phyloP scores from a whole-genome alignment of 768 basidiomycete genomes.

The Suillus americanus region DNA sequence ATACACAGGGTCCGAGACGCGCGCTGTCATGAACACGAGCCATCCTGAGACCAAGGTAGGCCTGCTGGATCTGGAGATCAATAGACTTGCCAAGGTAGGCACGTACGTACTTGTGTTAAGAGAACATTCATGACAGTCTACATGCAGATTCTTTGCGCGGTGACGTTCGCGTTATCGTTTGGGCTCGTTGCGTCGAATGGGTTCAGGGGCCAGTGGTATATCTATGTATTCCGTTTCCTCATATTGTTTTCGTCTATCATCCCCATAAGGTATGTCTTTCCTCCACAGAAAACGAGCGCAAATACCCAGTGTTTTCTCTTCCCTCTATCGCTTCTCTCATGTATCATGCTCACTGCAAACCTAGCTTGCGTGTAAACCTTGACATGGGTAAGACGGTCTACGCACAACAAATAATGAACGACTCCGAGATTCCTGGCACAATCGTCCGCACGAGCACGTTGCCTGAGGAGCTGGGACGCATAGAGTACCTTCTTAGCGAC shows the following conservation, averaged over 20 bases:
- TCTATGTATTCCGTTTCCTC: slow-evolving; percentile 94
- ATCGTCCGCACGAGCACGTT: slow-evolving; percentile 98
- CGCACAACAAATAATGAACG: slow-evolving; percentile 92
- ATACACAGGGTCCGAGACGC: slow-evolving; percentile 92
- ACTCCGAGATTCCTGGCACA: slow-evolving; percentile 88
- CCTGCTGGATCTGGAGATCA: slow-evolving; percentile 90
- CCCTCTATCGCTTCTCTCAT: slow-evolving; percentile 2
- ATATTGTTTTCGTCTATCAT: slow-evolving; percentile 99
- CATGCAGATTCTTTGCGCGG: slow-evolving; percentile 83
- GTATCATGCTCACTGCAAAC: not conserved
- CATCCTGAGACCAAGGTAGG: slow-evolving; percentile 96
- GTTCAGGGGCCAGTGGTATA: slow-evolving; percentile 93
- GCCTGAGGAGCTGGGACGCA: slow-evolving; percentile 93
- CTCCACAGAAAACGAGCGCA: not conserved
- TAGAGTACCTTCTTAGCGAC: slow-evolving; percentile 94
- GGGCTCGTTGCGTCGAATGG: slow-evolving; percentile 94
- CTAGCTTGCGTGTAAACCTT: slow-evolving; percentile 94
- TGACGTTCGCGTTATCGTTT: slow-evolving; percentile 90
- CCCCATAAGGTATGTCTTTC: slow-evolving; percentile 83
- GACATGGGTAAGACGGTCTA: slow-evolving; percentile 99
- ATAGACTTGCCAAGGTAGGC: slow-evolving; percentile 87
- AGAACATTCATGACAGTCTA: not conserved
- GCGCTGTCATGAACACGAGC: slow-evolving; percentile 98
- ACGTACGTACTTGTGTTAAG: not conserved
- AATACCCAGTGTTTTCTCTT: not conserved